Conservation (phyloP, 352 stramenopile genomes). For the Thraustotheca clavata region DNA sequence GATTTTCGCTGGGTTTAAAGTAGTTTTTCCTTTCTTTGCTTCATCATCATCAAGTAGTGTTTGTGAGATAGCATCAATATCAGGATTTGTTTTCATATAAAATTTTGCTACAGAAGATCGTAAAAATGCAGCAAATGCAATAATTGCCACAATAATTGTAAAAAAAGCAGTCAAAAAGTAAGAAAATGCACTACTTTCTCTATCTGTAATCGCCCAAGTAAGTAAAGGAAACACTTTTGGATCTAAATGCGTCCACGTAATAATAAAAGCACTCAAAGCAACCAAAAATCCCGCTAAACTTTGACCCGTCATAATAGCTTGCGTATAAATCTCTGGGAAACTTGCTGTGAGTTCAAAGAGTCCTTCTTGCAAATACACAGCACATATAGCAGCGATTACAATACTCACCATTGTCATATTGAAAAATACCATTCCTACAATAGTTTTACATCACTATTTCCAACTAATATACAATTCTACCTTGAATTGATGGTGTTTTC, state of each 20-base stretch:
- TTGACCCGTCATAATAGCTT: constrained; percentile 68
- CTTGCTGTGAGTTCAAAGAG: constrained; percentile 63
- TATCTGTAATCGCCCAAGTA: constrained; percentile 22
- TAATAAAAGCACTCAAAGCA: constrained; percentile 61
- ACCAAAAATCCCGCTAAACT: constrained; percentile 64
- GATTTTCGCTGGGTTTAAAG: constrained; percentile 10
- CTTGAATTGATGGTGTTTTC: constrained; percentile 57
- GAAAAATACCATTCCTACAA: constrained; percentile 48
- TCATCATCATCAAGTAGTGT: constrained; percentile 27
- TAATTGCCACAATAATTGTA: constrained; percentile 42
- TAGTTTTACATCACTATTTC: neutral
- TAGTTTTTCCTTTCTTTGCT: neutral
- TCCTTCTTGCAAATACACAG: constrained; percentile 73
- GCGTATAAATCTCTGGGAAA: constrained; percentile 67
- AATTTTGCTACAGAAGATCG: constrained; percentile 55
- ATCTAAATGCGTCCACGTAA: constrained; percentile 36
- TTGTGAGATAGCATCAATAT: constrained; percentile 25
- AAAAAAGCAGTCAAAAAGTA: constrained; percentile 75
- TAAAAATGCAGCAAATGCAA: constrained; percentile 48
- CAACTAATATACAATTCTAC: constrained; percentile 22
- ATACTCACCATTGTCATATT: constrained; percentile 67
- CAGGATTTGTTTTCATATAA: constrained; percentile 34
- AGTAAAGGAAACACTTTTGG: neutral
- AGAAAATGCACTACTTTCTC: constrained; percentile 56
- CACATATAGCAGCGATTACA: constrained; percentile 50